phyloP scores from a whole-genome alignment of 257 asterid species.

The Nicotiana obtusifolia region DNA sequence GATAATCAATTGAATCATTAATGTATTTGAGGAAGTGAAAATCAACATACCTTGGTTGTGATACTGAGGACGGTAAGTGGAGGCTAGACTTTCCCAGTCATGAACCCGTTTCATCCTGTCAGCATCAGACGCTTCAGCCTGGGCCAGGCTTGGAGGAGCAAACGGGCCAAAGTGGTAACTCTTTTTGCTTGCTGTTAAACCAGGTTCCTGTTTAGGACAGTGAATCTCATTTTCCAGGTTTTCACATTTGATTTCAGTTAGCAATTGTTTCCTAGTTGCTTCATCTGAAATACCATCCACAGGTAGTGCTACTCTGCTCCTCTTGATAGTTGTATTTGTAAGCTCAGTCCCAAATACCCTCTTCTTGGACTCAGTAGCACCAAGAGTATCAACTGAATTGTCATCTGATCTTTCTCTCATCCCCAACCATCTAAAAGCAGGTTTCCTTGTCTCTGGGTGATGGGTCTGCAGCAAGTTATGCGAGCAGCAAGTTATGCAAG shows the following conservation, averaged over 20 bases:
- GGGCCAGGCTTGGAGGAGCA: conserved; percentile 65
- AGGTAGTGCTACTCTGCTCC: conserved; percentile 30
- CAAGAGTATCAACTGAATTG: conserved; percentile 23
- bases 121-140: conserved; percentile 41
- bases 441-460: conserved; percentile 92
- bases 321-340: conserved; percentile 54
- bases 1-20: background rate
- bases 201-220: conserved; percentile 14
- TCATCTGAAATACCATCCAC: conserved; percentile 23
- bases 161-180: conserved; percentile 88
- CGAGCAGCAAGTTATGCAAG: conserved; percentile 6
- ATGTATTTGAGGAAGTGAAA: background rate
- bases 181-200: conserved; percentile 27
- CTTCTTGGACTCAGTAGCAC: conserved; percentile 44
- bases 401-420: conserved; percentile 32
- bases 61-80: conserved; percentile 76
- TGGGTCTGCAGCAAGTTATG: conserved; percentile 57
- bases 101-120: conserved; percentile 33
- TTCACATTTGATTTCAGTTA: conserved; percentile 45
- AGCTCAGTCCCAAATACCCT: conserved; percentile 84
- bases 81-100: conserved; percentile 71
- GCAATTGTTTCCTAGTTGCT: conserved; percentile 27
- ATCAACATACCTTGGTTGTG: conserved; percentile 70
- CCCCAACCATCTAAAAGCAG: conserved; percentile 92
- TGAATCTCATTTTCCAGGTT: conserved; percentile 43